Evolutionary conservation across 1,139 yeast genomes (phyloP).

Genomic region (Candida buenavistaensis): DNA sequence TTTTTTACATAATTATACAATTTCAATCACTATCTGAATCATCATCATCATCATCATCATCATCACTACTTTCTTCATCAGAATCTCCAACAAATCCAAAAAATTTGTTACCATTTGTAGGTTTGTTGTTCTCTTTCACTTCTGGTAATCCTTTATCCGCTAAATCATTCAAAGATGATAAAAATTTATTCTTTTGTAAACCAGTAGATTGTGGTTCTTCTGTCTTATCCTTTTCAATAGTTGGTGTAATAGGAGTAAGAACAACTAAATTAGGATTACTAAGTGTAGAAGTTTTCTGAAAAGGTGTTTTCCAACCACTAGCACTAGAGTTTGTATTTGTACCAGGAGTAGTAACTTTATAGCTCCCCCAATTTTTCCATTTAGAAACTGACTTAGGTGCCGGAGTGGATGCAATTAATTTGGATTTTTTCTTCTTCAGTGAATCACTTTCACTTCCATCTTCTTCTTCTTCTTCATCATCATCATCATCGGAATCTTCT

Average conservation of each 20-base stretch:
- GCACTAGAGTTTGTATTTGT: too few species aligned
- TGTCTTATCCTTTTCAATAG: not conserved
- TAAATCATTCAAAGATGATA: slow-evolving; percentile 58
- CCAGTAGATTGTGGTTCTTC: not conserved
- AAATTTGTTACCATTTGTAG: not conserved
- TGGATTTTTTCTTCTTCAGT: not conserved
- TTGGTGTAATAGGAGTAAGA: not conserved
- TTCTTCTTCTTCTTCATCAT: slow-evolving; percentile 2
- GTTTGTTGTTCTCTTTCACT: slow-evolving; percentile 42
- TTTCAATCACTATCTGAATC: not conserved
- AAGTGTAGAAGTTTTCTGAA: too few species aligned
- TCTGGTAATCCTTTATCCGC: slow-evolving; percentile 63
- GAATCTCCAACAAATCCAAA: slow-evolving; percentile 9
- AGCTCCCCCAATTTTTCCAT: too few species aligned
- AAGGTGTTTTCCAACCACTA: too few species aligned
- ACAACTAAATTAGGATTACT: not conserved
- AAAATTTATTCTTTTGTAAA: slow-evolving; percentile 23
- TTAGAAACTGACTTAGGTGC: too few species aligned
- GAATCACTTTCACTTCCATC: slow-evolving; percentile 1
- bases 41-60: slow-evolving; percentile 17
- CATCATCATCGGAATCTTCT: slow-evolving; percentile 1
- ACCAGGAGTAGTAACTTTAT: not conserved
- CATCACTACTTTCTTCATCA: slow-evolving; percentile 18
- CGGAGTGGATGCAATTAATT: slow-evolving; percentile 1
- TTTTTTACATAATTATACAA: not conserved